Base-by-base conservation (phyloP, 2,329 filamentous ascomycete species). In the Monilinia fructigena region DNA sequence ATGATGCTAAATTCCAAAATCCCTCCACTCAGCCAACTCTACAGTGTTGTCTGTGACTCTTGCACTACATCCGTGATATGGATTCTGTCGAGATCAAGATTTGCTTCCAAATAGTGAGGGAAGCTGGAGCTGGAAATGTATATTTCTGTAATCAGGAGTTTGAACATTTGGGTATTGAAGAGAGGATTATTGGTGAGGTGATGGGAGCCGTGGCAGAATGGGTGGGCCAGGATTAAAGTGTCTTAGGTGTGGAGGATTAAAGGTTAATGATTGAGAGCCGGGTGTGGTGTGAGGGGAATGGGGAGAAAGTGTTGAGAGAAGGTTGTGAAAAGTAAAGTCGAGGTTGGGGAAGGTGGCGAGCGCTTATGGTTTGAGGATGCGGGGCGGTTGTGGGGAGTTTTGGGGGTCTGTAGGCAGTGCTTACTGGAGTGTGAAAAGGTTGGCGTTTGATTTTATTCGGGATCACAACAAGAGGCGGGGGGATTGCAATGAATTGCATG, bases 181-280 rank as follows among this genome's bases (percentile, higher is more conserved):
- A 99, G 80, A 81, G 86, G 55, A 81, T 99, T 68, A 85, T 99
- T 53, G 85, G 83, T 0, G 84, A 90, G 66, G 89, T 97, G 23
- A 88, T 97, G 77, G 86, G 85, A 28, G 80, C 89, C 75, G 82
- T 92, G 10, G 84, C 92, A 35, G 87, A 90, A 73, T 99, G 96
- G 93, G 84, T 87, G 69, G 91, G 89, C 45, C 94, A 98, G 79
- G 95, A 99, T 77, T 98, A 67, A 92, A 92, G 78, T 99, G 95
- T 71, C 67, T 58, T 1, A 82, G 84, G 67, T 90, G 88, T 76
- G 86, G 84, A 42, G 92, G 92, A 72, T 78, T 97, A 50, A 82
- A 92, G 75, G 83, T 91, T 52, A 98, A 97, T 76, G 94, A 97
- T 74, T 98, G 73, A 93, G 95, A 88, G 94, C 97, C 77, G 93